Conservation (phyloP, 2,329 filamentous ascomycete genomes). For the Ascosphaera pollenicola region DNA sequence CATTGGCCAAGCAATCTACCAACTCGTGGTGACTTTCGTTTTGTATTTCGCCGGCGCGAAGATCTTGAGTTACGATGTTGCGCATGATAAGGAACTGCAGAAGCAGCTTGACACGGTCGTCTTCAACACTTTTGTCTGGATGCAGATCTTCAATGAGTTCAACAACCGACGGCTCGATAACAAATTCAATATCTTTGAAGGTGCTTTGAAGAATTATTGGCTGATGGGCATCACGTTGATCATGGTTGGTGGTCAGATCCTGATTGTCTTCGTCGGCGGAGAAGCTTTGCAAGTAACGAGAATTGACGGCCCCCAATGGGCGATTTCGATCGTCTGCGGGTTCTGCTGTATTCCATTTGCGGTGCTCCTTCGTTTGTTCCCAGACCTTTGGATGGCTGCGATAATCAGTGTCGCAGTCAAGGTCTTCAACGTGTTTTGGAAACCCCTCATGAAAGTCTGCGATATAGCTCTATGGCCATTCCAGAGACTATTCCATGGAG, state of each 20-base stretch:
- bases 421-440: constrained; percentile 30
- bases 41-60: constrained; percentile 52
- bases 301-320: constrained; percentile 63
- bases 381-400: constrained; percentile 36
- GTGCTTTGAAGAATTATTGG: constrained; percentile 64
- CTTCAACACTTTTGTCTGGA: constrained; percentile 98
- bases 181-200: constrained; percentile 86
- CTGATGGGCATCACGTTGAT: constrained; percentile 68
- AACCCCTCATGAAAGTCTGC: constrained; percentile 14
- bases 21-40: constrained; percentile 56
- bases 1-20: constrained; percentile 73
- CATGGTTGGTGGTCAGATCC: constrained; percentile 72
- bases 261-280: constrained; percentile 78
- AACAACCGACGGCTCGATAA: constrained; percentile 94
- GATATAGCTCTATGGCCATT: constrained; percentile 12
- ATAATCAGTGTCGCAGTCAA: constrained; percentile 28
- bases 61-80: constrained; percentile 36
- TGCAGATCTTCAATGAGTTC: constrained; percentile 98
- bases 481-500: constrained; percentile 8
- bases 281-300: constrained; percentile 52
- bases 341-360: constrained; percentile 70
- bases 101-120: constrained; percentile 54
- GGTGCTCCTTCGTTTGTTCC: constrained; percentile 58
- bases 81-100: constrained; percentile 20
- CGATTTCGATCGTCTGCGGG: constrained; percentile 62